Base-by-base conservation (phyloP, 768 basidiomycete species). In the Butyriboletus loyo region DNA sequence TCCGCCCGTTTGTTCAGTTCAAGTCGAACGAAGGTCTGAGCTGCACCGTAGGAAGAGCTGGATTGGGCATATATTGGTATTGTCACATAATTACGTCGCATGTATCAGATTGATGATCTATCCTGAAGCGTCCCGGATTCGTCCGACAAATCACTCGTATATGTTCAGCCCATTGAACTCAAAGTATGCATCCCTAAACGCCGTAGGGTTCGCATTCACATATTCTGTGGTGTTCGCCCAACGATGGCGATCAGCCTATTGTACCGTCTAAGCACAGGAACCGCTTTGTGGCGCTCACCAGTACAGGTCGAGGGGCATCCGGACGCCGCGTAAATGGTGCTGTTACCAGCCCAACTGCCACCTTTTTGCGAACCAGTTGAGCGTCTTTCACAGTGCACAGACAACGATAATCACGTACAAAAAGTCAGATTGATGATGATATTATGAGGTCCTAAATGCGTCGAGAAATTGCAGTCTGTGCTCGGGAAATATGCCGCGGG, bases 401-500 rank as follows among this genome's bases (percentile, higher is more conserved):
- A 11, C 10, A 5, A 27, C 4, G 17, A 31, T 2, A 5, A 14
- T 7, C 22, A 53, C 59, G 38, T 30, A 63, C 63, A 63, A 25
- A 63, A 50, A 7, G 31, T 35, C 15, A 40, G 15, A 19, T 56
- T 38, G 40, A 56, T 50, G 15, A 56, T n/a, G 52, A 86, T 86
- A 53, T 81, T 81, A 58, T 86, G 76, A 0, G 72, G 56, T 6
- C 75, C 72, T 59, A 87, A 80, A 51, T 81, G 70, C 43, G 72
- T 67, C 46, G 72, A 57, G 39, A 90, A 74, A 55, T 85, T 71
- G 62, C 87, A 90, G 50, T 75, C 70, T 6, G 76, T 81, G 61
- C 71, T 75, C 3, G 85, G 84, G 69, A 87, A 89, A 60, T 72
- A 74, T 4, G 84, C 87, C 8, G 68, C 63, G 2, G 87, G 85